Base-by-base conservation (phyloP, 495 filamentous ascomycete genomes). In the Aspergillus saccharolyticus region DNA sequence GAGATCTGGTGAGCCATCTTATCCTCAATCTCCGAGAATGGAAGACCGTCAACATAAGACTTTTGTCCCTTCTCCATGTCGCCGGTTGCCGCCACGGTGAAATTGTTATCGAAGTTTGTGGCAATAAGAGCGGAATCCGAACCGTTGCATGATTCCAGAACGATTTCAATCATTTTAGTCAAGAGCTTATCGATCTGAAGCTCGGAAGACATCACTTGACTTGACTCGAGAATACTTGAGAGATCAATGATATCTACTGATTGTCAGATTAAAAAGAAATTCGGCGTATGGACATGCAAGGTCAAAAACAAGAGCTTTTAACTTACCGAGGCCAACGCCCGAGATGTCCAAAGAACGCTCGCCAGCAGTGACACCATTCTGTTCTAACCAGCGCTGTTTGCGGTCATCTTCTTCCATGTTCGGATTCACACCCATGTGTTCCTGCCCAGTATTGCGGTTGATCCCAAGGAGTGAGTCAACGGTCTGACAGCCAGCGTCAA, bases 141-240 rank as follows among this genome's bases (percentile, higher is more conserved):
- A 0, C 86, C 86, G 55, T 89, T 89, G 66, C 89, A 91, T 5
- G 88, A 91, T 61, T 93, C 88, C 18, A 96, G 67, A 46, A 96
- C 93, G 57, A 96, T 91, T 65, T 93, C 86, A 52, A 89, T 89
- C 89, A 96, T 95, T 55, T 90, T 94, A 53, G 85, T 84, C 43
- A 96, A 74, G 8, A 96, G 83, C 51, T 85, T 84, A 57, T 96
- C 90, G 19, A 96, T 85, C 56, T 89, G 83, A 28, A 96, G 77
- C 54, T 95, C 89, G 24, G 90, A 95, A 14, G 91, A 95, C 65
- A 96, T 89, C 44, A 95, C 85, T 74, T 96, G 91, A 44, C 87
- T 93, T 16, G 88, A 92, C 63, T 91, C 85, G 10, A 96, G 79
- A 52, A 96, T 96, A 43, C 87, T 90, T 46, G 89, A 85, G 53